Percentiles rank a stretch among this genome's conserved stretches.
These are phyloP conservation scores for Coemansia sp. DNA, from an alignment of 192 early-diverging fungal genomes.

Conservation along the genomic window DNA sequence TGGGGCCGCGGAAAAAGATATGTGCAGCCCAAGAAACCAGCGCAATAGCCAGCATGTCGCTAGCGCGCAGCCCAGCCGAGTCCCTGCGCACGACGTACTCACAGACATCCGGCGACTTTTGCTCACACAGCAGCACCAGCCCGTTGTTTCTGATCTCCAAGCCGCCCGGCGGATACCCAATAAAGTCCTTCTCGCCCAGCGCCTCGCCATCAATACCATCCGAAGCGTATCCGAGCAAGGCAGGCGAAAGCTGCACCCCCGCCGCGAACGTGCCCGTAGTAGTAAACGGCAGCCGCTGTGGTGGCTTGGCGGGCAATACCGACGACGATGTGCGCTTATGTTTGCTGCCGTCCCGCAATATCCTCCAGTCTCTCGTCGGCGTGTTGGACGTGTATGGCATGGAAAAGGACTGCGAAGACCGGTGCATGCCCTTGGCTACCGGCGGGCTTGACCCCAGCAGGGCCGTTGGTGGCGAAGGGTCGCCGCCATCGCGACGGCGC, in stretches of 20 bases:
- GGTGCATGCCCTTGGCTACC: constrained; percentile 5
- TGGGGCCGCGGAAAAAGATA: constrained; percentile 43
- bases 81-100: constrained; percentile 40
- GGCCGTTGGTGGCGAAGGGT: not conserved
- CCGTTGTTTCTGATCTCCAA: constrained; percentile 37
- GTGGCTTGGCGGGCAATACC: constrained; percentile 22
- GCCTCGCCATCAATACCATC: not conserved
- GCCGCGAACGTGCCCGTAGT: constrained; percentile 19
- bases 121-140: constrained; percentile 44
- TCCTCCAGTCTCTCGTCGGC: constrained; percentile 34
- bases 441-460: not conserved
- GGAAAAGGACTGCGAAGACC: constrained; percentile 50
- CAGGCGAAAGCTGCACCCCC: not conserved
- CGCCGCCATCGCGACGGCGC: constrained; percentile 32
- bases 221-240: not conserved
- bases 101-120: constrained; percentile 48
- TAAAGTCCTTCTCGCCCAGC: constrained; percentile 20
- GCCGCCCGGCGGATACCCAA: constrained; percentile 52
- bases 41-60: constrained; percentile 44
- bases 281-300: constrained; percentile 22
- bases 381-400: constrained; percentile 15
- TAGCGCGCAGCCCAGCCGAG: constrained; percentile 24
- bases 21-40: constrained; percentile 50
- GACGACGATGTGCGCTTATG: constrained; percentile 52
- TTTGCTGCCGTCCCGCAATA: constrained; percentile 20